phyloP scores from a whole-genome alignment of 257 asterid species.

The Solanum sitiens region DNA sequence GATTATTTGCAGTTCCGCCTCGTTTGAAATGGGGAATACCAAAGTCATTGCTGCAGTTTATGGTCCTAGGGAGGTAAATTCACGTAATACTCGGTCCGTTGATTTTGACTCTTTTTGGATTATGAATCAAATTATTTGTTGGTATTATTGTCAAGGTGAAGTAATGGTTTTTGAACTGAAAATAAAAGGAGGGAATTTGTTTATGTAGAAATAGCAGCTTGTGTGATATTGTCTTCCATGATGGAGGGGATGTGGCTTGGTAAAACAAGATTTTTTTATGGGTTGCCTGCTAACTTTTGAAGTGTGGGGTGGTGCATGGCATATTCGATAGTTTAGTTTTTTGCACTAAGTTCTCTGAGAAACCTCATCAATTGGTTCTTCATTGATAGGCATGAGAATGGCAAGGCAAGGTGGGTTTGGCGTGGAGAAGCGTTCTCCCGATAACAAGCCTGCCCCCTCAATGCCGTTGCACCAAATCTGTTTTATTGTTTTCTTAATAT shows the following conservation, averaged over 20 bases:
- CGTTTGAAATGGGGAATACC: slow-evolving; percentile 94
- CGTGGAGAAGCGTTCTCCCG: not conserved
- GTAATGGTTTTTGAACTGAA: too few species aligned
- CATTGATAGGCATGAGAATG: not conserved
- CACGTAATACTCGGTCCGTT: not conserved
- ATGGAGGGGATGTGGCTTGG: too few species aligned
- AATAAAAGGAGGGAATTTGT: too few species aligned
- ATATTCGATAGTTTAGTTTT: too few species aligned
- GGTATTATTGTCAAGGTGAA: not conserved
- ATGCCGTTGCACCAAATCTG: not conserved
- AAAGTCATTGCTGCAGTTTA: slow-evolving; percentile 97
- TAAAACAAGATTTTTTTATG: too few species aligned
- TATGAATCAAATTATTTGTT: not conserved
- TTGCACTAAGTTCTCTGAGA: too few species aligned
- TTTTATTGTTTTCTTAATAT: not conserved
- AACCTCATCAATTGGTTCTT: not conserved
- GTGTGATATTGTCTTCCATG: too few species aligned
- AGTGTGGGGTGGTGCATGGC: too few species aligned
- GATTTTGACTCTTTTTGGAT: not conserved
- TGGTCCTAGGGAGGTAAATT: slow-evolving; percentile 86
- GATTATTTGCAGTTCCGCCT: slow-evolving; percentile 72
- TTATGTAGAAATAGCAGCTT: too few species aligned
- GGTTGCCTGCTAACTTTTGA: too few species aligned
- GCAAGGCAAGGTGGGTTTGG: not conserved
- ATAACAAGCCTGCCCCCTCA: not conserved